Conservation (phyloP, 1,284 basidiomycete genomes). For the Sutorius eximius region DNA sequence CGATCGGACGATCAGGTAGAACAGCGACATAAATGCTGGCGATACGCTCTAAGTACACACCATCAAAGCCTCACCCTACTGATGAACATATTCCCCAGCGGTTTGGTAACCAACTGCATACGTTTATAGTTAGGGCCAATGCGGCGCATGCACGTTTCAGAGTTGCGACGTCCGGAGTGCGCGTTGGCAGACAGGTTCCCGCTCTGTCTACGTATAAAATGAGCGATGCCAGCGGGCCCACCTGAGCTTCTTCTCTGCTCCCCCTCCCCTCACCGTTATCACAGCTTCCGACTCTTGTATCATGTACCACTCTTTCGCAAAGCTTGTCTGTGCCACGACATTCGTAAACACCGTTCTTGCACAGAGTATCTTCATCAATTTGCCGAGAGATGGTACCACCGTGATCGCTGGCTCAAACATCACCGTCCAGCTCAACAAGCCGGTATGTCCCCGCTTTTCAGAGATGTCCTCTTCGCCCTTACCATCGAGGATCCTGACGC, state of each 20-base stretch:
- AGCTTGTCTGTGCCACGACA: not conserved
- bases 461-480: not conserved
- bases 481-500: not conserved
- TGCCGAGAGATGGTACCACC: not conserved
- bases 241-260: not conserved
- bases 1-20: too few relatives aligned
- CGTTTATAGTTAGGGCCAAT: too few relatives aligned
- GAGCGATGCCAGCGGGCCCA: too few relatives aligned
- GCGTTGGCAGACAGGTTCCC: not conserved
- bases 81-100: too few relatives aligned
- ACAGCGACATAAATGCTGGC: too few relatives aligned
- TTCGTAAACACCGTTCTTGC: not conserved
- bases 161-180: not conserved
- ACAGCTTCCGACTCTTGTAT: not conserved
- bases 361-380: not conserved
- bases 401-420: not conserved
- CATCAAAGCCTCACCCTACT: too few relatives aligned
- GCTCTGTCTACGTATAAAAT: not conserved
- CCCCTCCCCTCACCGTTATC: not conserved
- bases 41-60: too few relatives aligned
- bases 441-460: not conserved
- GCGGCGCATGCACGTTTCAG: not conserved
- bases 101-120: too few relatives aligned
- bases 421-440: not conserved
- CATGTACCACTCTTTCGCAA: not conserved